Evolutionary conservation across 352 stramenopile species (phyloP).

Genomic region (Globisporangium iwayamae): DNA sequence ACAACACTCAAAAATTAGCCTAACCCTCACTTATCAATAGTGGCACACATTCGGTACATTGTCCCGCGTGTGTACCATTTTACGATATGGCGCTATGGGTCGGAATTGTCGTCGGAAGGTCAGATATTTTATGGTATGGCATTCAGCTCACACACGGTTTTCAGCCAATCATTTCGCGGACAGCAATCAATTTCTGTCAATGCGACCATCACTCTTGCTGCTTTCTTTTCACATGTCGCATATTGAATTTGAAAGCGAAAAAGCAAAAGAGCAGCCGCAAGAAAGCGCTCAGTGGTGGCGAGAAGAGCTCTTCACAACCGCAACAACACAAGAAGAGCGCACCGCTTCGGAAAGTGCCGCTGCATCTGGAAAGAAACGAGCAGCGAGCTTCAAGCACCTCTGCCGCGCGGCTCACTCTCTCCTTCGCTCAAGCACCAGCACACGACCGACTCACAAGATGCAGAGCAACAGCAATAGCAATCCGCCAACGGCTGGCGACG

Average conservation of each 20-base stretch:
- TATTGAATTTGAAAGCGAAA: not conserved
- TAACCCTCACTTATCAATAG: too few species aligned
- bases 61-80: too few species aligned
- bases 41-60: too few species aligned
- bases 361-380: too few species aligned
- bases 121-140: too few species aligned
- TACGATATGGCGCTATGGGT: too few species aligned
- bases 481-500: not conserved
- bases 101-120: too few species aligned
- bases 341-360: not conserved
- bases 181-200: not conserved
- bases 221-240: not conserved
- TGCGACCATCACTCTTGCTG: conserved; percentile 12
- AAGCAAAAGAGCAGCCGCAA: too few species aligned
- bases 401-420: conserved; percentile 7
- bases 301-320: too few species aligned
- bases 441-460: not conserved
- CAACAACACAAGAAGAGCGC: not conserved
- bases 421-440: not conserved
- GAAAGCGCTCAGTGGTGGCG: too few species aligned
- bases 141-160: not conserved
- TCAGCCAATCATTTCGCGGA: conserved; percentile 4
- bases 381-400: conserved; percentile 18
- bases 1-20: too few species aligned
- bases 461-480: not conserved